Evolutionary conservation across 148 eudicot genomes (phyloP).

Genomic region (Pouteria glomerata): DNA sequence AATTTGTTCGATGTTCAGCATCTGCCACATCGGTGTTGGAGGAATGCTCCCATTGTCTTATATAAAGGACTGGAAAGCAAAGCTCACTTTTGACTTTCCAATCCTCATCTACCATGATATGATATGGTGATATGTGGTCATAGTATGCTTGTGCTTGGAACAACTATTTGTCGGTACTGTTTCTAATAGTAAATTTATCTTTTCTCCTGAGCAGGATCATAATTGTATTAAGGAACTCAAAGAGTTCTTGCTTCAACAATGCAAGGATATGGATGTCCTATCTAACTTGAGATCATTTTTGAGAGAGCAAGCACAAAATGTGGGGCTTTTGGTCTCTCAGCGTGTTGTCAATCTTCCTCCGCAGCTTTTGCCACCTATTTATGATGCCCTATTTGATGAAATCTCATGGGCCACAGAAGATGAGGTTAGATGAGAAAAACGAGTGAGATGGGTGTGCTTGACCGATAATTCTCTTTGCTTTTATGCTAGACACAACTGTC

Average conservation of each 20-base stretch:
- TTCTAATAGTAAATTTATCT: slow-evolving; percentile 6
- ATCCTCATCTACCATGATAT: neutral
- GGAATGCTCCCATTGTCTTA: no score
- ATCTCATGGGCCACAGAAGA: slow-evolving; percentile 87
- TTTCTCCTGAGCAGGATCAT: slow-evolving; percentile 39
- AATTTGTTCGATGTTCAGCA: neutral
- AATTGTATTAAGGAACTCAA: slow-evolving; percentile 65
- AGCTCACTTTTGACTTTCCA: neutral
- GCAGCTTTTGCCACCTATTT: slow-evolving; percentile 85
- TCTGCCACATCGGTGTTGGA: neutral
- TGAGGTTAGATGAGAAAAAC: slow-evolving; percentile 55
- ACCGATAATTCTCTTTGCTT: neutral
- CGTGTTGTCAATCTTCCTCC: slow-evolving; percentile 91
- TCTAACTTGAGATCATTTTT: slow-evolving; percentile 40
- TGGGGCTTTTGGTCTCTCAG: slow-evolving; percentile 88
- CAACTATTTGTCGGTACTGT: neutral
- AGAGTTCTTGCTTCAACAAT: slow-evolving; percentile 49
- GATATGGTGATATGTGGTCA: neutral
- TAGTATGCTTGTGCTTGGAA: neutral
- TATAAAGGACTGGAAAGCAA: no score
- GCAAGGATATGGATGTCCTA: slow-evolving; percentile 31
- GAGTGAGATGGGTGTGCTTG: slow-evolving; percentile 3
- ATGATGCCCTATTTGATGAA: slow-evolving; percentile 89
- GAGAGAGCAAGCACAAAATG: slow-evolving; percentile 48
- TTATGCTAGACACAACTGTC: neutral